phyloP scores from a whole-genome alignment of 2,329 filamentous ascomycete genomes.

The Ophiobolus disseminans region DNA sequence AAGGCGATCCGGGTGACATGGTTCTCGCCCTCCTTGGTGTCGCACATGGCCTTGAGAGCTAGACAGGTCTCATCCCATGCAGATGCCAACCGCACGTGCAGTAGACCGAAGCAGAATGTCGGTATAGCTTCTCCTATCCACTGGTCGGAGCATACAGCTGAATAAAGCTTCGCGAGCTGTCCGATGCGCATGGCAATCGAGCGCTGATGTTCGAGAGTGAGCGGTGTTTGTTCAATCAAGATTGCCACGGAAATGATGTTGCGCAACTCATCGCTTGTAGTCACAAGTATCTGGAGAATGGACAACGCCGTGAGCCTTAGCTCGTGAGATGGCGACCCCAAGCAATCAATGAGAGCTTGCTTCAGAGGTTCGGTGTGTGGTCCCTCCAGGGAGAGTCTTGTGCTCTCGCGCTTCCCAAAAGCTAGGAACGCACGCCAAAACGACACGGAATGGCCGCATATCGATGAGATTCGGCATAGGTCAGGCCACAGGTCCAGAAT shows the following conservation, averaged over 20 bases:
- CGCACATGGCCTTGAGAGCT: conserved; percentile 76
- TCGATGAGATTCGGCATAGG: conserved; percentile 69
- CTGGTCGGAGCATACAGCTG: conserved; percentile 62
- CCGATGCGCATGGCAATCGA: conserved; percentile 85
- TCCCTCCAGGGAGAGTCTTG: conserved; percentile 58
- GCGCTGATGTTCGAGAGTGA: conserved; percentile 78
- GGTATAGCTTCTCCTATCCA: conserved; percentile 78
- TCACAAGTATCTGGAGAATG: conserved; percentile 68
- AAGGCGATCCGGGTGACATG: conserved; percentile 75
- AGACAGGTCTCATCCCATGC: conserved; percentile 85
- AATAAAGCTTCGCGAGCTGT: conserved; percentile 73
- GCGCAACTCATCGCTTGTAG: conserved; percentile 57
- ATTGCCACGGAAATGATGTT: conserved; percentile 70
- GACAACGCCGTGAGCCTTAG: conserved; percentile 76
- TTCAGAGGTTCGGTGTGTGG: conserved; percentile 68
- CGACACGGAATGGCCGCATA: conserved; percentile 63
- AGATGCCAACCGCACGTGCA: conserved; percentile 83
- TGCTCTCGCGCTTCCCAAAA: conserved; percentile 71
- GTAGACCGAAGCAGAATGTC: conserved; percentile 84
- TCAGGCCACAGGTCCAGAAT: conserved; percentile 65
- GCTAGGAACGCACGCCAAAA: conserved; percentile 51
- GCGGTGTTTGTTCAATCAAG: conserved; percentile 77
- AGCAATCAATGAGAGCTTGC: conserved; percentile 71
- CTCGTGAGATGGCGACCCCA: conserved; percentile 76
- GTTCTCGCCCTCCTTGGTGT: conserved; percentile 74